A percentile compares a stretch with the other conserved stretches of the same genome.
phyloP scores from a whole-genome alignment of 2,329 filamentous ascomycete species.

The Epichloe typhina region DNA sequence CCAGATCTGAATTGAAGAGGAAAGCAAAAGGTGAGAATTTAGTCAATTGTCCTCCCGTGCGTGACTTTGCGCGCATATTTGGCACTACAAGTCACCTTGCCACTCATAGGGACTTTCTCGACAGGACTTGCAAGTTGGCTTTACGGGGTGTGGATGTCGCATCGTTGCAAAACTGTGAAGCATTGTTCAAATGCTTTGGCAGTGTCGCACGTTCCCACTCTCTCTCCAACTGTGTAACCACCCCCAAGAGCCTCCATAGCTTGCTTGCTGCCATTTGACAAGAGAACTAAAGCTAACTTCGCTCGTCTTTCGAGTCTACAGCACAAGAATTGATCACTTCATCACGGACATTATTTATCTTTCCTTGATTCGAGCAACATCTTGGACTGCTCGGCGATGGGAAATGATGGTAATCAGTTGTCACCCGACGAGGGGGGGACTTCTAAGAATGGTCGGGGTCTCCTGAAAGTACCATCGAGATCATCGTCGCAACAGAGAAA shows the following conservation, averaged over 20 bases:
- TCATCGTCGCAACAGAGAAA: slow-evolving; percentile 47
- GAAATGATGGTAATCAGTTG: slow-evolving; percentile 29
- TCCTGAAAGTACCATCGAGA: slow-evolving; percentile 47
- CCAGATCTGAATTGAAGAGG: background rate
- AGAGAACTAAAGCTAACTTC: background rate
- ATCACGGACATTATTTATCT: slow-evolving; percentile 7
- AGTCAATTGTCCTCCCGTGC: background rate
- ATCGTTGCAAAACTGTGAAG: background rate
- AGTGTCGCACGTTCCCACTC: background rate
- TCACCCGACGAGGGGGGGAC: slow-evolving; percentile 28
- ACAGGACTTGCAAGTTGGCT: background rate
- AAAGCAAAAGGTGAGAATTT: background rate
- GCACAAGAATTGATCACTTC: background rate
- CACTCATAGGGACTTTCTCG: background rate
- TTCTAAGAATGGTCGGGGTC: slow-evolving; percentile 36
- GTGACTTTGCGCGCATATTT: background rate
- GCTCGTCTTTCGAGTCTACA: background rate
- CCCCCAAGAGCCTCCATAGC: background rate
- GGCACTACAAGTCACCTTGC: background rate
- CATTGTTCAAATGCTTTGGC: background rate
- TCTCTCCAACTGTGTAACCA: background rate
- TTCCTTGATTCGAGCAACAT: slow-evolving; percentile 17
- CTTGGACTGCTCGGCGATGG: slow-evolving; percentile 23
- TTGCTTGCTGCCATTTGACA: background rate
- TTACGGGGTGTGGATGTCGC: background rate